Conservation (phyloP, 2,329 filamentous ascomycete species). For the Colletotrichum sp. region DNA sequence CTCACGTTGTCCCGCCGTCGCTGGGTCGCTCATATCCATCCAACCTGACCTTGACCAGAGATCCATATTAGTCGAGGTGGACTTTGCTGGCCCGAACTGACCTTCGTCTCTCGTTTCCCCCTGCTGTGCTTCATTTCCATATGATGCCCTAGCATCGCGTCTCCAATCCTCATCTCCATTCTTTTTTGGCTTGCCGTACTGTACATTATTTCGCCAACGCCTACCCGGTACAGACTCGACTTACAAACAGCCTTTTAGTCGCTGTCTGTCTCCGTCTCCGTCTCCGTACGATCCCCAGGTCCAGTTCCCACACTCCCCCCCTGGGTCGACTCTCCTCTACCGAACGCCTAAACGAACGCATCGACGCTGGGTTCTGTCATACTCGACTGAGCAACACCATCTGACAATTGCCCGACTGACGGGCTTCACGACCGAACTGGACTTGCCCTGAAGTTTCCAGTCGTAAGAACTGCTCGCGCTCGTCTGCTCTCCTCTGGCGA, state of each 20-base stretch:
- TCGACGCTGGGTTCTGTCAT: not conserved
- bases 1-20: slow-evolving; percentile 21
- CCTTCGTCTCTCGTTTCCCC: slow-evolving; percentile 15
- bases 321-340: not conserved
- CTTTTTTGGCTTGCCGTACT: not conserved
- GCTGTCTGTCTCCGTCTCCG: not conserved
- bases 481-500: not conserved
- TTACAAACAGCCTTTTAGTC: not conserved
- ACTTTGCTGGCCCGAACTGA: slow-evolving; percentile 9
- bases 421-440: not conserved
- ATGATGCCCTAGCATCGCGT: slow-evolving; percentile 19
- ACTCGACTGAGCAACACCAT: not conserved
- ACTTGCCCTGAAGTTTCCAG: not conserved
- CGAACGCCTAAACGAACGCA: not conserved
- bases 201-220: slow-evolving; percentile 1
- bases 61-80: slow-evolving; percentile 20
- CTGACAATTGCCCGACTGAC: not conserved
- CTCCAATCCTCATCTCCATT: slow-evolving; percentile 15
- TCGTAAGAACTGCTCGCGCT: not conserved
- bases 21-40: slow-evolving; percentile 18
- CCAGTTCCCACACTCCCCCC: not conserved
- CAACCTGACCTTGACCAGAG: not conserved
- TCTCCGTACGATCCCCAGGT: not conserved
- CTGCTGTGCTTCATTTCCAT: slow-evolving; percentile 16
- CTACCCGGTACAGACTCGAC: not conserved